A percentile compares a stretch with the other conserved stretches of the same genome.
phyloP scores from a whole-genome alignment of 495 filamentous ascomycete species.

The Aspergillus nanangensis region DNA sequence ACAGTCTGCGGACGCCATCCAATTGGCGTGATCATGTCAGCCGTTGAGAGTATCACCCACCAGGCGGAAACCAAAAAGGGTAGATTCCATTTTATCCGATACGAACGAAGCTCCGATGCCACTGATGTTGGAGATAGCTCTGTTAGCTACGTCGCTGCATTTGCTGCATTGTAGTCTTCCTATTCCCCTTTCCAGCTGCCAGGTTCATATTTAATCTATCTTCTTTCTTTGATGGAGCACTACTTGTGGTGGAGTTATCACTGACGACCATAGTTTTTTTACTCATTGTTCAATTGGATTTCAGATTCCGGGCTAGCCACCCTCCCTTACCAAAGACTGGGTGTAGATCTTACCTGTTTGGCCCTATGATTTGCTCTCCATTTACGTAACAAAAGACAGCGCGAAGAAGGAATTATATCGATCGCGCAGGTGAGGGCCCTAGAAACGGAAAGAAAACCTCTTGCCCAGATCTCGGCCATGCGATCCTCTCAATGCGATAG shows the following conservation, averaged over 20 bases:
- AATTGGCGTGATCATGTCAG: constrained; percentile 91
- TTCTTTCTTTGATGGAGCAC: not conserved
- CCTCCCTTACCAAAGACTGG: too few relatives aligned
- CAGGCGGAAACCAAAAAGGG: constrained; percentile 42
- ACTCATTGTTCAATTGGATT: too few relatives aligned
- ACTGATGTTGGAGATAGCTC: constrained; percentile 70
- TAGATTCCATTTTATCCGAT: constrained; percentile 79
- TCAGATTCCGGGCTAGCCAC: too few relatives aligned
- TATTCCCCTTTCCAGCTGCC: too few relatives aligned
- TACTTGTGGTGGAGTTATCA: too few relatives aligned
- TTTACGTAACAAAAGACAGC: too few relatives aligned
- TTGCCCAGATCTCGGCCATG: not conserved
- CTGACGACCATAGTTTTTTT: too few relatives aligned
- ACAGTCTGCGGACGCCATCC: constrained; percentile 96
- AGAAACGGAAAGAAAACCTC: not conserved
- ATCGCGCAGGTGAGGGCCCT: too few relatives aligned
- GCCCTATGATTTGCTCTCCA: too few relatives aligned
- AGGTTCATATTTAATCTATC: not conserved
- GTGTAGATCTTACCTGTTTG: too few relatives aligned
- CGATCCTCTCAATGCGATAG: too few relatives aligned
- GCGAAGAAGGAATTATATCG: too few relatives aligned
- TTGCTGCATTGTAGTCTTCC: constrained; percentile 35
- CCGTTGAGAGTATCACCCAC: constrained; percentile 56
- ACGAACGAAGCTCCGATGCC: constrained; percentile 85
- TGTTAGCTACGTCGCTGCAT: constrained; percentile 77